Percentiles rank a stretch among this genome's conserved stretches.
phyloP scores from a whole-genome alignment of 768 basidiomycete genomes.

The Phylloporus scabripes region DNA sequence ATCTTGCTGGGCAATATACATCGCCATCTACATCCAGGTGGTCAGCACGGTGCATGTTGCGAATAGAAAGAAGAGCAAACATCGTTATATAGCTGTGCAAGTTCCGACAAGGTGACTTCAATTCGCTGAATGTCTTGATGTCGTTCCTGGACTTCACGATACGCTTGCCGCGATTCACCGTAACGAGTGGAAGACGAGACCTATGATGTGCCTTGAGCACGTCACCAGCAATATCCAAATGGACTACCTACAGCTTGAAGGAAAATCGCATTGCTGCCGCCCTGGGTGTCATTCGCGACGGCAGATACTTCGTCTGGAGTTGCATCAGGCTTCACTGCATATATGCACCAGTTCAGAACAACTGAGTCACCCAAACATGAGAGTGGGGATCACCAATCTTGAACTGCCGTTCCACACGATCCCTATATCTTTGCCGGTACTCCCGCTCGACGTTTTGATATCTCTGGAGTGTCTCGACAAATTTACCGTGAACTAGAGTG shows the following conservation, averaged over 20 bases:
- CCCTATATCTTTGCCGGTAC: constrained; percentile 55
- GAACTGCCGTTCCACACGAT: constrained; percentile 69
- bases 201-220: constrained; percentile 31
- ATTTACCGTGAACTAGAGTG: constrained; percentile 57
- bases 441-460: constrained; percentile 76
- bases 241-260: constrained; percentile 52
- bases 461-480: constrained; percentile 69
- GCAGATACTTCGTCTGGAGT: constrained; percentile 71
- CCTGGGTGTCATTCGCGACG: constrained; percentile 58
- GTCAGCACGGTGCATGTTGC: neutral
- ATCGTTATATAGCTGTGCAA: constrained; percentile 85
- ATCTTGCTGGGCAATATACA: constrained; percentile 75
- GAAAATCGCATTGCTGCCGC: constrained; percentile 65
- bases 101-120: constrained; percentile 81
- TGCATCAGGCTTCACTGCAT: constrained; percentile 78
- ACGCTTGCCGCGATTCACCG: constrained; percentile 75
- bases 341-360: neutral
- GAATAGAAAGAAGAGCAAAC: constrained; percentile 34
- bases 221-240: neutral
- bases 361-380: neutral
- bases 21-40: constrained; percentile 54
- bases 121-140: constrained; percentile 83
- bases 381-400: constrained; percentile 52
- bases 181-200: constrained; percentile 75
- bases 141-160: constrained; percentile 83